Base-by-base conservation (phyloP, 176 grass and related monocot genomes). In the Musa schizocarpa region DNA sequence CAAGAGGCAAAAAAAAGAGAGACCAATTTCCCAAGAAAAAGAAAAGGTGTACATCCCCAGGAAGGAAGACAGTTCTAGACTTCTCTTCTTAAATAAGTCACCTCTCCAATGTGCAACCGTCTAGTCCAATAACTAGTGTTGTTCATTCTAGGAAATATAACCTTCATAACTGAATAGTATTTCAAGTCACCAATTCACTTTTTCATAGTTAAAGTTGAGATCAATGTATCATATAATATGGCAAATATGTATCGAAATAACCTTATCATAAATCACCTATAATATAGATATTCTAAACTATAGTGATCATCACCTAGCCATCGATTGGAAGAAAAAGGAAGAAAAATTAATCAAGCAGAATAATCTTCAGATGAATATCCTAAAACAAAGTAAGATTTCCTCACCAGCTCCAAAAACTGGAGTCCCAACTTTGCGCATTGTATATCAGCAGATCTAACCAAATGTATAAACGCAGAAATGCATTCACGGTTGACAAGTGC, bases 391-490 rank as follows among this genome's bases (percentile, higher is more conserved):
- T 14, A 52, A 53, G 43, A 52, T 77, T 24, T 77, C 0, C 80
- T 81, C 54, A 98, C 95, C 88, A 98, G 69, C 83, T 98, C 90
- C 69, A 98, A 82, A 72, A 98, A 98, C 68, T 91, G 90, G 87
- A 98, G 95, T 11, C 95, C 95, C 10, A 98, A 68, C 43, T 84
- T 91, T 49, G 95, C 95, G 16, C 84, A 82, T 78, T 93, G 90
- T 81, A 98, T 80, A 68, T 98, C 88, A 68, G 86, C 95, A 63
- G 95, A 93, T 58, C 84, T 93, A 73, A 98, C 82, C 81, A 98
- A 72, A 84, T 89, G 55, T 80, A 91, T 54, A 78, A 98, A 93
- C 29, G 86, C 95, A 69, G 86, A 80, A 82, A 98, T 86, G 73
- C 88, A 86, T 66, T 88, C 90, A 66, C 75, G 71, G 43, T 99